Evolutionary conservation across 2,329 filamentous ascomycete genomes (phyloP), one percentile per base, ranked within the genome.

Genomic region (Fusarium sp.): DNA sequence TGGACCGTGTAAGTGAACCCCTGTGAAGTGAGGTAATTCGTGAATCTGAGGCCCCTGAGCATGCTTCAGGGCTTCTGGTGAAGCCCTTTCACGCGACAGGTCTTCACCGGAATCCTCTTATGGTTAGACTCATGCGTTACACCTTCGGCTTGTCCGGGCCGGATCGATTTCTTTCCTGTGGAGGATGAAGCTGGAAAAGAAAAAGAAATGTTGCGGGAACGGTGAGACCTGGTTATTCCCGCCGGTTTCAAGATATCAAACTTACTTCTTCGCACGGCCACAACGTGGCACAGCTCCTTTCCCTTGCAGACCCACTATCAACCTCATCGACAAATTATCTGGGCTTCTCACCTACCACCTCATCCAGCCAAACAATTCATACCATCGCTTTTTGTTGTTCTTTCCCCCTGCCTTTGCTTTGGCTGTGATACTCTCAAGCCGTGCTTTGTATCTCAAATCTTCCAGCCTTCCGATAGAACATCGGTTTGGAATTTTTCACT

Each of bases 101-200:
- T 54, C 61, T 71, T 75, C 73, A 75, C 73, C 69, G 73, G 62
- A 44, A 59, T n/a, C 72, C 62, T 62, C 42, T 71, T 68, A 22
- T 28, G 56, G 73, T 60, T 75, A 75, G 66, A 70, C 28, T 49
- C 24, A 73, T 70, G 72, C 61, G 68, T 66, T 74, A 69, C 72
- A 73, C 73, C 69, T 75, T 75, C 73, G 73, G 72, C 69, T 65
- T 60, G 39, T 62, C 73, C 73, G 73, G 70, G 51, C 70, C 63
- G 70, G 67, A 56, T 57, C 58, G 61, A 36, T 51, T 67, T n/a
- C 20, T 61, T 49, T 61, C 22, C 11, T n/a, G 45, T 59, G 47
- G 45, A 70, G 47, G 44, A 49, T 39, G 49, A 58, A 55, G 38
- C 31, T 63, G 48, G 48, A 39, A 20, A 31, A 8, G 26, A 44